Base-by-base conservation (phyloP, 1,284 basidiomycete genomes). In the Cryptococcus amylolentus region DNA sequence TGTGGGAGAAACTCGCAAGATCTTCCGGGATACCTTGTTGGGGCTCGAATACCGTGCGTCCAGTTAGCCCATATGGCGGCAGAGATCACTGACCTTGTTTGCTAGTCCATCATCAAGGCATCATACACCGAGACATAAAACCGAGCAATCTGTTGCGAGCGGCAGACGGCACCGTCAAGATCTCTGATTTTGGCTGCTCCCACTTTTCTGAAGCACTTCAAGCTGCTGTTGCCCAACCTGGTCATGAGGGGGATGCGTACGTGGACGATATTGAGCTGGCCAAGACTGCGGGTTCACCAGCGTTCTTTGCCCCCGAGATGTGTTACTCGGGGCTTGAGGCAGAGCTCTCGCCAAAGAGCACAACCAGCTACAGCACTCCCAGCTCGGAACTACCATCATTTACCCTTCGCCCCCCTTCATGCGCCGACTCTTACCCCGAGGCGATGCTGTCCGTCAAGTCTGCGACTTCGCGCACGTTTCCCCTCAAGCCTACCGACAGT, bases 121-220 rank as follows among this genome's bases (percentile, higher is more conserved):
- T 99, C 76, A 98, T 98, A 52, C 96, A 99, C 78, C 90, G 96
- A 56, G 96, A 99, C 77, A 98, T 98, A 81, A 98, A 98, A 77
- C 96, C 96, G 12, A 92, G 91, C 57, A 99, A 99, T 75, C 84
- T 99, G 38, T 83, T 99, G 16, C 92, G 89, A 85, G 88, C 89
- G 16, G 82, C 83, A 38, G 87, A 92, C 77, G 85, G 87, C 47
- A 85, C 83, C 55, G 93, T 98, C 79, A 99, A 99, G 78, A 98
- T 99, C 61, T 92, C 89, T 23, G 96, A 98, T 78, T 98, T 99
- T 77, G 95, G 96, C 54, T 93, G 96, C 55, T 94, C 93, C 9
- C 92, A 96, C 74, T 93, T 95, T 75, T 94, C 91, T 8, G 88
- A 91, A 66, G 89, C 89, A 0, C 85, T 91, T 60, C 83, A 84